These are phyloP conservation scores for Penicillium malachiteum DNA, from an alignment of 495 filamentous ascomycete genomes.

Conservation along the genomic window DNA sequence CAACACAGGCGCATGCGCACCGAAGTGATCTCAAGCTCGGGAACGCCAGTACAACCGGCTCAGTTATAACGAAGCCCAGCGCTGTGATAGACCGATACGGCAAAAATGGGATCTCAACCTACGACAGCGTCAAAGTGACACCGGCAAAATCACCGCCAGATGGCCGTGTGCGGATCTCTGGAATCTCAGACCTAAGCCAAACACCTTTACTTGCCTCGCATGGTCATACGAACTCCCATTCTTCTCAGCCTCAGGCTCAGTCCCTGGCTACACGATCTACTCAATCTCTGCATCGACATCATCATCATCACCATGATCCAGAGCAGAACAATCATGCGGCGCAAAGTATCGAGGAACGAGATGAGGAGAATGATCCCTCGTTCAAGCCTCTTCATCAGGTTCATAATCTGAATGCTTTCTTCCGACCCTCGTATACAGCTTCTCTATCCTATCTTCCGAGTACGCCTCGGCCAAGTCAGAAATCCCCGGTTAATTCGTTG, in stretches of 20 bases:
- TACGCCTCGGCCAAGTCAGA: not conserved
- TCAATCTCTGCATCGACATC: not conserved
- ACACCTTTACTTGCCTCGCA: too few species aligned
- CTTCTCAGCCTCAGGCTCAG: too few species aligned
- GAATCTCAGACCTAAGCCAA: not conserved
- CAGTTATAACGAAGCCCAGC: not conserved
- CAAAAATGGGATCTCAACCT: slow-evolving; percentile 2
- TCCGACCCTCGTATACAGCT: not conserved
- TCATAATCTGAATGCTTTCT: not conserved
- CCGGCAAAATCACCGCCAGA: not conserved
- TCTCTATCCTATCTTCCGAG: not conserved
- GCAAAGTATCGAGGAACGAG: not conserved
- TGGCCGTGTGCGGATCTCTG: not conserved
- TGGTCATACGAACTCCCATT: too few species aligned
- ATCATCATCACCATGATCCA: not conserved
- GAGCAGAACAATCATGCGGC: not conserved
- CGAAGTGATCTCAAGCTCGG: not conserved
- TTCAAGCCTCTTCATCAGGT: not conserved
- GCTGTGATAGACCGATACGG: not conserved
- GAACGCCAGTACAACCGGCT: not conserved
- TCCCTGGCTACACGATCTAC: too few species aligned
- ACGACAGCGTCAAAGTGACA: slow-evolving; percentile 6
- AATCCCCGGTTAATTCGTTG: slow-evolving; percentile 6
- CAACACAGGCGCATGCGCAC: not conserved
- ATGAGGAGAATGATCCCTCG: not conserved